A percentile compares a stretch with the other conserved stretches of the same genome.
These are phyloP conservation scores for Trichoderma parareesei DNA, from an alignment of 495 filamentous ascomycete genomes.

Conservation along the genomic window DNA sequence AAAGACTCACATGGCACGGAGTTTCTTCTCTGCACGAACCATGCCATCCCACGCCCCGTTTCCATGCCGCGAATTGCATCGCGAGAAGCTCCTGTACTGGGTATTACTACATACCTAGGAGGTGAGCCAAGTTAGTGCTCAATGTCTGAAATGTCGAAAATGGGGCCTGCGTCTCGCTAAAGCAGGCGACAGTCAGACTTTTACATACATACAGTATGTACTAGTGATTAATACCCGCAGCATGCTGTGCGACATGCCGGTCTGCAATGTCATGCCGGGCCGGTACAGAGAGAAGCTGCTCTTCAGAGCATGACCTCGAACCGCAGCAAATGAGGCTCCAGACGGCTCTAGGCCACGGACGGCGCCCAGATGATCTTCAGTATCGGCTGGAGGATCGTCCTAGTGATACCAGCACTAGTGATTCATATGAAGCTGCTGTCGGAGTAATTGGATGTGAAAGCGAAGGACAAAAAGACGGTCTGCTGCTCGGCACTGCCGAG, in stretches of 20 bases:
- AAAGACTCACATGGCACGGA: not conserved
- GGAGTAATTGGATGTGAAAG: not conserved
- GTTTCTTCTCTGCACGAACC: not conserved
- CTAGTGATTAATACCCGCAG: not conserved
- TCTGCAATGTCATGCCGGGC: slow-evolving; percentile 6
- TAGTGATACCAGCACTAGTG: not conserved
- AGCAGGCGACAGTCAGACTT: not conserved
- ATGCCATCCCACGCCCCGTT: not conserved
- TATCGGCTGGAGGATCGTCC: not conserved
- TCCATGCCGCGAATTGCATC: not conserved
- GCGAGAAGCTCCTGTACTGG: not conserved
- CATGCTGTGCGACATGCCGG: slow-evolving; percentile 3
- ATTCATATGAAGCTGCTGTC: not conserved
- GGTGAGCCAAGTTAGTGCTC: not conserved
- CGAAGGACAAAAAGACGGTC: not conserved
- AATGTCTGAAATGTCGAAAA: not conserved
- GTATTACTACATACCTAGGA: not conserved
- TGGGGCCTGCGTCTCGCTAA: not conserved
- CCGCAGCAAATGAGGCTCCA: not conserved
- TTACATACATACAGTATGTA: not conserved
- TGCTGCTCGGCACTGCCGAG: not conserved
- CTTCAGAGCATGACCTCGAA: not conserved
- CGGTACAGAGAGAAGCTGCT: not conserved
- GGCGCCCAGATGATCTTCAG: not conserved
- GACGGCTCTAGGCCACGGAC: not conserved